These are phyloP conservation scores for Plasmodium adleri DNA, from an alignment of 169 alveolate species.

Conservation along the genomic window DNA sequence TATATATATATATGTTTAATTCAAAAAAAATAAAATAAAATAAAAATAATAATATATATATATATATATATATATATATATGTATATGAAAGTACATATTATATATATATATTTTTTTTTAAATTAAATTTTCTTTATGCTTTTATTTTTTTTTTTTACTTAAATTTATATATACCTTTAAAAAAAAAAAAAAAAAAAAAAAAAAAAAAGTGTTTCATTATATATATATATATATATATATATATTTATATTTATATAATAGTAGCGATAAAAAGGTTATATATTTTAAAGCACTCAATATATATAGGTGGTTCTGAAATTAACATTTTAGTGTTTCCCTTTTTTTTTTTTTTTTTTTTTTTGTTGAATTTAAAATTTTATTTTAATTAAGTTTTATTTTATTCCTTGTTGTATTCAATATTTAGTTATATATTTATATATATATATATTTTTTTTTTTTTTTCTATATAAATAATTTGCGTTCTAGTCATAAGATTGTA, in stretches of 20 bases:
- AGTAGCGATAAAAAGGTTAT: too few species aligned
- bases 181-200: too few species aligned
- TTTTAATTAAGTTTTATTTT: background rate
- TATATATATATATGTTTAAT: constrained; percentile 25
- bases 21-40: constrained; percentile 2
- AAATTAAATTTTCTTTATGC: background rate
- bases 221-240: too few species aligned
- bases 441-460: constrained; percentile 2
- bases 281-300: too few species aligned
- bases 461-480: constrained; percentile 4
- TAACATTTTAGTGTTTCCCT: too few species aligned
- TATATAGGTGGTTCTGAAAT: too few species aligned
- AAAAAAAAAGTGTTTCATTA: too few species aligned
- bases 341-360: background rate
- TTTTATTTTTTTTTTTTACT: background rate
- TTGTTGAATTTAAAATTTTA: constrained; percentile 12
- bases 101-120: constrained; percentile 5
- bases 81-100: background rate
- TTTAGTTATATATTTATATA: constrained; percentile 17
- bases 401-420: constrained; percentile 9
- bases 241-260: too few species aligned
- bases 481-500: background rate
- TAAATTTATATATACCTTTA: background rate
- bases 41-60: constrained; percentile 1
- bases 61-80: constrained; percentile 1